Percentiles rank a stretch among this genome's conserved stretches.
Conservation (phyloP, 208 protist genomes). For the Acanthamoeba castellanii region DNA sequence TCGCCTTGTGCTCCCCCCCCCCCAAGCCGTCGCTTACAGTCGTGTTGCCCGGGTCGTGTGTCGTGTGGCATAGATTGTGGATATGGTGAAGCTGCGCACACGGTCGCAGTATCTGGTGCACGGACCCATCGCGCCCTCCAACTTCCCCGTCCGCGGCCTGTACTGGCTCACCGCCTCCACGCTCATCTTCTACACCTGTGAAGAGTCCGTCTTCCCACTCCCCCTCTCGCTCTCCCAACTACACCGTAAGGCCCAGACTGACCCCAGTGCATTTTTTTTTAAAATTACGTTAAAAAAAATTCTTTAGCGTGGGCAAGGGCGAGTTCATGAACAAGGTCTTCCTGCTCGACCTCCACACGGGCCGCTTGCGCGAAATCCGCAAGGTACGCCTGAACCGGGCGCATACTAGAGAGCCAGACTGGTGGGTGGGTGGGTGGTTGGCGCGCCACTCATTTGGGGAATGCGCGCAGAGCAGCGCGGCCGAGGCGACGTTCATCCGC, state of each 20-base stretch:
- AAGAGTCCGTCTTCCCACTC: constrained; percentile 54
- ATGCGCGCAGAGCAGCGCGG: background rate
- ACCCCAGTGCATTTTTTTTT: background rate
- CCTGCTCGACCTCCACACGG: constrained; percentile 47
- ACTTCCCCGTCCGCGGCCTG: constrained; percentile 41
- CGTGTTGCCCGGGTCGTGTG: too few species aligned
- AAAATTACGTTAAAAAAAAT: too few species aligned
- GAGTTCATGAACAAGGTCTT: constrained; percentile 67
- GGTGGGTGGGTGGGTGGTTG: too few species aligned
- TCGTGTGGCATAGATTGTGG: background rate
- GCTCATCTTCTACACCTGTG: constrained; percentile 62
- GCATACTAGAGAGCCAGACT: too few species aligned
- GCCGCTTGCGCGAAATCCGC: constrained; percentile 30
- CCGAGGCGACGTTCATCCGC: constrained; percentile 62
- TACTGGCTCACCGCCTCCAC: constrained; percentile 47
- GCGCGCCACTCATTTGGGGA: too few species aligned
- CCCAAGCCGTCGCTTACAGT: background rate
- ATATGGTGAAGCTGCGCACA: constrained; percentile 15
- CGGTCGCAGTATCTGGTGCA: constrained; percentile 30
- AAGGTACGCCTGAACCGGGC: constrained; percentile 19
- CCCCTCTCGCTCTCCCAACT: background rate
- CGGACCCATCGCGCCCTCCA: constrained; percentile 4
- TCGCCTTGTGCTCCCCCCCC: background rate
- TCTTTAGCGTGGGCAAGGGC: constrained; percentile 9
- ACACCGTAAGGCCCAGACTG: background rate